Evolutionary conservation across 2,329 filamentous ascomycete genomes (phyloP).

Genomic region (Lachnellula occidentalis): DNA sequence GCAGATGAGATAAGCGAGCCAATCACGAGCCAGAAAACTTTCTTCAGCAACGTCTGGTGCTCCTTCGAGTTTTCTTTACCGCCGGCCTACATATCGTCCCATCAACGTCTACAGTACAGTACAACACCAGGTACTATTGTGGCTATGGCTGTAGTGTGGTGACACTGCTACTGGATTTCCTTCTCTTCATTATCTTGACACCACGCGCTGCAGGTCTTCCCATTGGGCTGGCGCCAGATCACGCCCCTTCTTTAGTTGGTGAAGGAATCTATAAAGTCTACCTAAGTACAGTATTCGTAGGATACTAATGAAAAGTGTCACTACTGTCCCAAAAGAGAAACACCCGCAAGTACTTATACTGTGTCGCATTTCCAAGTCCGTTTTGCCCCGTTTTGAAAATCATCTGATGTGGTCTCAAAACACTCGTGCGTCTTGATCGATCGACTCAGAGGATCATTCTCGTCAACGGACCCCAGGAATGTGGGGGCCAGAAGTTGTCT

Average conservation of each 20-base stretch:
- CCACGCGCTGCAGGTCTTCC: neutral
- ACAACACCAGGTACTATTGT: neutral
- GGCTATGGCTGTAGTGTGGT: neutral
- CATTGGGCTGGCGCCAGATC: neutral
- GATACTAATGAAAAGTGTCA: neutral
- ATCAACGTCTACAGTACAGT: neutral
- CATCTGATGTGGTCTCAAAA: neutral
- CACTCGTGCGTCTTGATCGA: neutral
- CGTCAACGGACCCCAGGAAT: neutral
- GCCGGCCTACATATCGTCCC: neutral
- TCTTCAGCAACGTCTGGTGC: neutral
- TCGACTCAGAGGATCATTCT: neutral
- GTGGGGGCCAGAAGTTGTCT: neutral
- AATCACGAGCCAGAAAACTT: neutral
- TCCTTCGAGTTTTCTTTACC: neutral
- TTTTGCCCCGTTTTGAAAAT: neutral
- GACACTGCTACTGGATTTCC: neutral
- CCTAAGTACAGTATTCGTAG: neutral
- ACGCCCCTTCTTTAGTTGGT: neutral
- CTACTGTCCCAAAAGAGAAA: neutral
- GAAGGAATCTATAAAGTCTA: neutral
- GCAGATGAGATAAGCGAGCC: neutral
- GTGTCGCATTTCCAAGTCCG: neutral
- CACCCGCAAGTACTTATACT: neutral
- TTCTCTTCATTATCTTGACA: neutral